These are phyloP conservation scores for Magnolia officinalis DNA, from an alignment of 164 flowering plant genomes.

Conservation along the genomic window DNA sequence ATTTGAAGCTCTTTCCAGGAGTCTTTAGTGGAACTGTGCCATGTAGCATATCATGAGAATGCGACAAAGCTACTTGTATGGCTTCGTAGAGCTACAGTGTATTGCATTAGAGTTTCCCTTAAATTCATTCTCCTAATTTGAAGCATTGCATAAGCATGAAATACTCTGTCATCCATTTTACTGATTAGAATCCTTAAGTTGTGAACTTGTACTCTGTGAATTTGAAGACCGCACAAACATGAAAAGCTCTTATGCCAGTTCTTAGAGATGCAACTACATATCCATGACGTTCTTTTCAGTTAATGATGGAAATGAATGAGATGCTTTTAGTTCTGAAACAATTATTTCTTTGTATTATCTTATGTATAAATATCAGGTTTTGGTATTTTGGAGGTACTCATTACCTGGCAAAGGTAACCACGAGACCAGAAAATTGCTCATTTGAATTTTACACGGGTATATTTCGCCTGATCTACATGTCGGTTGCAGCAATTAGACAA, in stretches of 20 bases:
- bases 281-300: neutral
- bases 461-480: neutral
- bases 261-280: neutral
- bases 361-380: neutral
- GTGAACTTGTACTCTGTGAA: neutral
- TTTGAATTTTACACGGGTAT: no score
- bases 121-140: neutral
- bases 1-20: neutral
- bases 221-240: neutral
- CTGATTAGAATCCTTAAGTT: neutral
- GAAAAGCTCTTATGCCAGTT: neutral
- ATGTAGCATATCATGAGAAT: neutral
- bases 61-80: neutral
- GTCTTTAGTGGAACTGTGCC: conserved; percentile 1
- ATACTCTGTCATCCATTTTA: neutral
- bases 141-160: neutral
- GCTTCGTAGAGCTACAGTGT: neutral
- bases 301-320: neutral
- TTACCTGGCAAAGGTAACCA: neutral
- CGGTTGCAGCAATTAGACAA: neutral
- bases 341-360: no score
- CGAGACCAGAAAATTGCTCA: no score
- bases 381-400: neutral
- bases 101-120: neutral
- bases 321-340: no score